phyloP scores from a whole-genome alignment of 2,329 filamentous ascomycete species.

The Beauveria australis region DNA sequence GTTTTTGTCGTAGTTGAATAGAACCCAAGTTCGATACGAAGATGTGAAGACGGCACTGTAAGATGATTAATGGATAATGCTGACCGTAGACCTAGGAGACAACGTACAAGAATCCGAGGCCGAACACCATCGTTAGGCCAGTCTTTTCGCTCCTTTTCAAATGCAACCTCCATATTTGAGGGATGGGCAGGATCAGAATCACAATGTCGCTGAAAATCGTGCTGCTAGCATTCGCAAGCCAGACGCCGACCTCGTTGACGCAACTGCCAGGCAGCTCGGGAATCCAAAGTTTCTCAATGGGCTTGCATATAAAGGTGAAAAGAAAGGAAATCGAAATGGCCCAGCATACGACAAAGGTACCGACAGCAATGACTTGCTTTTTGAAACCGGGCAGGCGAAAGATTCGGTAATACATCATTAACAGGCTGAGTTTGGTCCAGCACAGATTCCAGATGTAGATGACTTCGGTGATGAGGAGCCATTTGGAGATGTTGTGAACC shows the following conservation, averaged over 20 bases:
- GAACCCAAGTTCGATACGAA: slow-evolving; percentile 37
- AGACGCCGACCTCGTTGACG: slow-evolving; percentile 41
- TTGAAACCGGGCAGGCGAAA: slow-evolving; percentile 37
- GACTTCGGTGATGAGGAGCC: slow-evolving; percentile 38
- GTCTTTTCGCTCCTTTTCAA: slow-evolving; percentile 33
- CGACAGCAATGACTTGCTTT: slow-evolving; percentile 32
- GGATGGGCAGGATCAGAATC: slow-evolving; percentile 36
- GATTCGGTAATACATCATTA: slow-evolving; percentile 46
- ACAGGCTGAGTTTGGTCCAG: slow-evolving; percentile 40
- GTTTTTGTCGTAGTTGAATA: slow-evolving; percentile 32
- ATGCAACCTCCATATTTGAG: slow-evolving; percentile 35
- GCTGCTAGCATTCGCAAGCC: slow-evolving; percentile 40
- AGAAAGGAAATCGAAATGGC: slow-evolving; percentile 38
- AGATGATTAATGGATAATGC: neutral
- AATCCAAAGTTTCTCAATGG: slow-evolving; percentile 42
- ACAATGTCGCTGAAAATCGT: slow-evolving; percentile 38
- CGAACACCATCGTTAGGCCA: slow-evolving; percentile 35
- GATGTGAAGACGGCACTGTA: slow-evolving; percentile 38
- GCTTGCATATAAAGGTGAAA: slow-evolving; percentile 44
- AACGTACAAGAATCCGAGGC: slow-evolving; percentile 36
- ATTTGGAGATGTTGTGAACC: slow-evolving; percentile 38
- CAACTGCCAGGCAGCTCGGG: slow-evolving; percentile 35
- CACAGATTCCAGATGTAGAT: slow-evolving; percentile 40
- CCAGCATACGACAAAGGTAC: slow-evolving; percentile 37
- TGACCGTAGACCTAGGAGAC: neutral